phyloP scores from a whole-genome alignment of 495 filamentous ascomycete species.

The Xylaria castorea region DNA sequence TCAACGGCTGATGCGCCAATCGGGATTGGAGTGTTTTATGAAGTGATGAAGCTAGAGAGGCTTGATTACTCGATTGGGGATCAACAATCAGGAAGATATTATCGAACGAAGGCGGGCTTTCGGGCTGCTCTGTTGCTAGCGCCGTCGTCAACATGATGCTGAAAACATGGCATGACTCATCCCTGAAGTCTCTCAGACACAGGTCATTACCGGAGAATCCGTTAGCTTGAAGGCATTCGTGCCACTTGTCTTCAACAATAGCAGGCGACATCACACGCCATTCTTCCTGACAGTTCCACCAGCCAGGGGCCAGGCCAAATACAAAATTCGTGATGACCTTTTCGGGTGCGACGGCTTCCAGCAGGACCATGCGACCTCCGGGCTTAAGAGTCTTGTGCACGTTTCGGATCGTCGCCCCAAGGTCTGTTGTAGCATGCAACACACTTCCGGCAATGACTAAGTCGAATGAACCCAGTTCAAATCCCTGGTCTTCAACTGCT shows the following conservation, averaged over 20 bases:
- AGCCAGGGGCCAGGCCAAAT: constrained; percentile 55
- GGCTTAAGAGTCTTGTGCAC: constrained; percentile 46
- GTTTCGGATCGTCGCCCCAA: constrained; percentile 47
- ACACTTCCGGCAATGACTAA: constrained; percentile 55
- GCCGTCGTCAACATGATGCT: constrained; percentile 50
- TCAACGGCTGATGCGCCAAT: not conserved
- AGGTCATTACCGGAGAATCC: constrained; percentile 58
- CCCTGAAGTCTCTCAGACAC: constrained; percentile 32
- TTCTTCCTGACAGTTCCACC: constrained; percentile 56
- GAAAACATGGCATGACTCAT: constrained; percentile 42
- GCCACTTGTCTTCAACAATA: constrained; percentile 49
- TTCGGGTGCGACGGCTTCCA: constrained; percentile 42
- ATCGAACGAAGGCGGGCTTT: not conserved
- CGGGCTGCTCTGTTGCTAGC: constrained; percentile 26
- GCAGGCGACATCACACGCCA: constrained; percentile 40
- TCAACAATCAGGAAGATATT: constrained; percentile 31
- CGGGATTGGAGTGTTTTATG: not conserved
- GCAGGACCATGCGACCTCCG: constrained; percentile 45
- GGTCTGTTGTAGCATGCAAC: constrained; percentile 53
- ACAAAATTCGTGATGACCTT: constrained; percentile 45
- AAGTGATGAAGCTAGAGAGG: constrained; percentile 29
- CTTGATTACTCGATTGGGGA: constrained; percentile 26
- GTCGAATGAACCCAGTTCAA: constrained; percentile 45
- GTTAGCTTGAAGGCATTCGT: constrained; percentile 41
- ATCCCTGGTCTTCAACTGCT: constrained; percentile 38